Base-by-base conservation (phyloP, 2,329 filamentous ascomycete species). In the Penicillium brasilianum region DNA sequence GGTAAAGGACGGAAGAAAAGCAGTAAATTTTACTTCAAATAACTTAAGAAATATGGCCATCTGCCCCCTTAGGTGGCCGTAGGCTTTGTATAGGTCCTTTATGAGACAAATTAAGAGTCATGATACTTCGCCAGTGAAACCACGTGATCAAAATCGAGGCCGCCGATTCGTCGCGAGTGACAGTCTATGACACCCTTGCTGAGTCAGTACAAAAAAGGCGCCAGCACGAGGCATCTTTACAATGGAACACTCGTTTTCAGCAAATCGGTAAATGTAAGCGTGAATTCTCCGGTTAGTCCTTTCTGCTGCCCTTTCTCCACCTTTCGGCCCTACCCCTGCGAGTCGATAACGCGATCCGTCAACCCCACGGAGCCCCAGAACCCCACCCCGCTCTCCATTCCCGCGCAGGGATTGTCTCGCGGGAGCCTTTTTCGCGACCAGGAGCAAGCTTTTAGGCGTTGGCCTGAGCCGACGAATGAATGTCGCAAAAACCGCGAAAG, bases 401-500 rank as follows among this genome's bases (percentile, higher is more conserved):
- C 25, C 25, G 25, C 3, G 25, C 3, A 49, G 52, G 49, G 51
- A 61, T 50, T 58, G 49, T 14, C 32, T 34, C 50, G 61, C 53
- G 46, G 41, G 49, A 22, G 44, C 37, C 13, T 20, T 50, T 49
- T 46, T 55, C 49, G 55, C 43, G 30, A 20, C 54, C 14, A 18
- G 10, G 20, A 41, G 44, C 48, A 44, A 37, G n/a, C 28, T 18
- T 48, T n/a, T 22, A 50, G 4, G 16, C n/a, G 4, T 57, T 62
- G 59, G 60, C 37, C 61, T 62, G 59, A 66, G 41, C 28, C 53
- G 36, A 59, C 57, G 58, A 57, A 55, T 70, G 66, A 63, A 70
- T 70, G 68, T 69, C 68, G 64, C 63, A 66, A 62, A 66, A 66
- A 69, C 68, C 68, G 37, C 67, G 68, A 61, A 70, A 70, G 54